Base-by-base conservation (phyloP, 352 stramenopile species). In the Phytophthora pluvialis region DNA sequence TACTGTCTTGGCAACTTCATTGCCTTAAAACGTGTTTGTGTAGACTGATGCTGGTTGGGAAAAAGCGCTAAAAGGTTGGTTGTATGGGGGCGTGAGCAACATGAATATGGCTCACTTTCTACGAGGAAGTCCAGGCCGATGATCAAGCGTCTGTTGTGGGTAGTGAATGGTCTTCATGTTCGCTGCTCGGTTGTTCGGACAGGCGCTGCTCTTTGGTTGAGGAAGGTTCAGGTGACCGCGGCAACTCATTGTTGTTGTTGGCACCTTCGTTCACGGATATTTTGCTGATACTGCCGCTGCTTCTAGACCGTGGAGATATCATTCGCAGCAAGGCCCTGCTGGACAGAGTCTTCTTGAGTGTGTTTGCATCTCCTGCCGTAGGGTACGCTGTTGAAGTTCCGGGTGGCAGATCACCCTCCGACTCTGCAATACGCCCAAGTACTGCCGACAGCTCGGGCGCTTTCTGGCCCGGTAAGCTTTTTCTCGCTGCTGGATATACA, bases 341-440 rank as follows among this genome's bases (percentile, higher is more conserved):
- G 16, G 60, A 55, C n/a, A 62, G 57, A n/a, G 51, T 57, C 13
- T 70, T 71, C 66, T 75, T 70, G 29, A 81, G 31, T 18, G 60
- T 64, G 11, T 55, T 56, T 58, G 62, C 55, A 47, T 73, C 70
- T 46, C 39, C 29, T 43, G 11, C 26, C 33, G 33, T 12, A 1
- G 16, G 10, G 39, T 35, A 21, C 32, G 3, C 25, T 16, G 21
- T 53, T 15, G 28, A 32, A 28, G n/a, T 36, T 12, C 32, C 21
- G 7, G 11, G 9, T 25, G 43, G 35, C 21, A 16, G 8, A 43
- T 45, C 48, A 15, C 58, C 25, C 18, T 60, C 59, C 3, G 59
- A 46, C 40, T 61, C 52, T 50, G 26, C 42, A 18, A 60, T 72
- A 2, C 45, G 33, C 35, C 28, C 53, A 29, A 50, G 35, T 18